Base-by-base conservation (phyloP, 75 land plant genomes). In the Larix kaempferi region DNA sequence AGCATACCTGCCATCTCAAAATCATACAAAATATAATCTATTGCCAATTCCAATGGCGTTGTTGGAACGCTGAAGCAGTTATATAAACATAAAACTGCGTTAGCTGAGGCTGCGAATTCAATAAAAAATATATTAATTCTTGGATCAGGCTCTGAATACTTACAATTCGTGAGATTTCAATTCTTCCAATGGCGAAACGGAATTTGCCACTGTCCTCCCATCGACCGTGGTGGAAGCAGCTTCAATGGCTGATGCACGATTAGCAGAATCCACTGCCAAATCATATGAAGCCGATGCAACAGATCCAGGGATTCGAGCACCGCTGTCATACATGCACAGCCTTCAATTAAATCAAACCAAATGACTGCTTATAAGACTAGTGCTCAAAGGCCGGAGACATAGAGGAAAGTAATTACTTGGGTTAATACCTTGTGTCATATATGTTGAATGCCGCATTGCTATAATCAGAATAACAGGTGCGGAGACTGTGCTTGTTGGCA, bases 1-100 rank as follows among this genome's bases (percentile, higher is more conserved):
- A 41, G 6, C 44, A 41, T 57, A 85, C 87, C 89, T 81, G 97
- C 91, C 92, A 92, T 90, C 78, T 92, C 94, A 74, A 86, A 90
- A 75, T 94, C 97, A 77, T 92, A 88, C n/a, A 81, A 75, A 22
- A 84, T 79, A 74, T 92, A 94, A 33, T 94, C 97, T 59, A 94
- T 81, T 16, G 88, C 92, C 78, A 94, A 86, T 80, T 94, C 94
- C 59, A 90, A 77, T 10, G 97, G 97, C 5, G 85, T 84, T 6
- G 74, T 81, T 6, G 89, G 91, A 5, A 84, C 27, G 22, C 89
- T 85, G 52, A 67, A 37, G 52, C 74, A 54, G 12, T 63, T 0
- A n/a, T 5, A 6, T 63, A 41, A 41, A 41, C 5, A 41, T 41
- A 41, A 41, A 41, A 41, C 44, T 41, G 4, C 4, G 6, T 5